These are phyloP conservation scores for Taxillus chinensis DNA, from an alignment of 164 flowering plant genomes.

Conservation along the genomic window DNA sequence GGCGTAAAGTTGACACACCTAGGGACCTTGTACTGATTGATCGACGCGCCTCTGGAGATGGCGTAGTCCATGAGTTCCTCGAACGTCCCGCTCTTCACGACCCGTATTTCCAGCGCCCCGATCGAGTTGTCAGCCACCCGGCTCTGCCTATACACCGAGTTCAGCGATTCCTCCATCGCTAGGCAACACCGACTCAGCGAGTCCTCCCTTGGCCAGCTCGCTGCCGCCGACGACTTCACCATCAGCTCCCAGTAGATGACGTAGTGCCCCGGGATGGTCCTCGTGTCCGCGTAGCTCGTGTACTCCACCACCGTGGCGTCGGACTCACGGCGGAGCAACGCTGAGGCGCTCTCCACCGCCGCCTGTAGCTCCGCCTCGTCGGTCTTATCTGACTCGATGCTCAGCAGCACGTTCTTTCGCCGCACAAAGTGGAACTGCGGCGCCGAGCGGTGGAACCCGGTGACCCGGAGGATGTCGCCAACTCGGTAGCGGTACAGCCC, in stretches of 20 bases:
- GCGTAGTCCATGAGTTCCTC: slow-evolving; percentile 46
- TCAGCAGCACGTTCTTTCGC: slow-evolving; percentile 30
- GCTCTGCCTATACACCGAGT: slow-evolving; percentile 28
- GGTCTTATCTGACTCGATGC: slow-evolving; percentile 41
- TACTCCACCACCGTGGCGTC: slow-evolving; percentile 28
- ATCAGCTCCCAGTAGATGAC: slow-evolving; percentile 39
- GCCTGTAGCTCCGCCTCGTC: slow-evolving; percentile 34
- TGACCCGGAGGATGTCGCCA: slow-evolving; percentile 35
- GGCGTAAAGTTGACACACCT: slow-evolving; percentile 35
- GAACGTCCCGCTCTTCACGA: slow-evolving; percentile 32
- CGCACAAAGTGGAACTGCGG: slow-evolving; percentile 38
- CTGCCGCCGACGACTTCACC: slow-evolving; percentile 8
- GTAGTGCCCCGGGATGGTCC: slow-evolving; percentile 34
- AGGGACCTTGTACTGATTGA: slow-evolving; percentile 40
- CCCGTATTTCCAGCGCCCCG: slow-evolving; percentile 36
- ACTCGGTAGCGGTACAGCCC: slow-evolving; percentile 37
- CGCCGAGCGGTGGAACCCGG: slow-evolving; percentile 31
- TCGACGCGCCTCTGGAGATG: slow-evolving; percentile 41
- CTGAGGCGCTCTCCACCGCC: slow-evolving; percentile 26
- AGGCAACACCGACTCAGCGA: slow-evolving; percentile 23
- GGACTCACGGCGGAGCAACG: slow-evolving; percentile 11
- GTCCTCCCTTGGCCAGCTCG: slow-evolving; percentile 7
- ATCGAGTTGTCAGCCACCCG: slow-evolving; percentile 28
- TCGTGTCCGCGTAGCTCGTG: slow-evolving; percentile 33
- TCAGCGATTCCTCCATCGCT: slow-evolving; percentile 29